phyloP scores from a whole-genome alignment of 225 moss, liverwort and hornwort genomes.

The Neckera pumila region DNA sequence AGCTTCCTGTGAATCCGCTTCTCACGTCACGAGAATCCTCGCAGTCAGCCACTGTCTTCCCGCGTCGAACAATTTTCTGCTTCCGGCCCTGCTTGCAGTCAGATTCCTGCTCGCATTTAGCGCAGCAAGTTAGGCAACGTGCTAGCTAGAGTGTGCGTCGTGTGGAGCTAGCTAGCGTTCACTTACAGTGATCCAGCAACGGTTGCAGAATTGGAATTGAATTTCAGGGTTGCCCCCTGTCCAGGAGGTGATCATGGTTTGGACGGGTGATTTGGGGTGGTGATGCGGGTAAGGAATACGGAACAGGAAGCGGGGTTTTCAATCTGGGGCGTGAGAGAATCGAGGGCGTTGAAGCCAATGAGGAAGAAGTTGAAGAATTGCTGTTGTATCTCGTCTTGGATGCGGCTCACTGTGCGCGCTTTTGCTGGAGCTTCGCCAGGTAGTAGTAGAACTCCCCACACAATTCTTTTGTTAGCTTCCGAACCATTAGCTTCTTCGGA shows the following conservation, averaged over 20 bases:
- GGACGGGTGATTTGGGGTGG: background rate
- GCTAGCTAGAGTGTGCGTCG: background rate
- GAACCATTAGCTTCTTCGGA: background rate
- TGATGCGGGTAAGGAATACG: background rate
- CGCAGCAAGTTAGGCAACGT: background rate
- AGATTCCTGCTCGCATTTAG: background rate
- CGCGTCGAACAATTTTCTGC: background rate
- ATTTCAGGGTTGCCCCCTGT: background rate
- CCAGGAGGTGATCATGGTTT: background rate
- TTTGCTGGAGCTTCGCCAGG: conserved; percentile 3
- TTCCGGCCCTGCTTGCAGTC: background rate
- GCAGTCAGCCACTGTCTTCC: background rate
- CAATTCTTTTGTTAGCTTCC: background rate
- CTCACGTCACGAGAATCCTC: background rate
- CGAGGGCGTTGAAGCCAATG: background rate
- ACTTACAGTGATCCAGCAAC: background rate
- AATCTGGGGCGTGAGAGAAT: background rate
- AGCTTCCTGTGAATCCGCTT: background rate
- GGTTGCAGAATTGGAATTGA: background rate
- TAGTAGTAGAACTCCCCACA: background rate
- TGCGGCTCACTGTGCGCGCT: background rate
- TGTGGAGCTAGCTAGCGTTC: background rate
- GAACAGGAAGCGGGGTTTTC: background rate
- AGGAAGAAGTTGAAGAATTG: conserved; percentile 11
- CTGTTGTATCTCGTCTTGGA: conserved; percentile 9